Percentiles rank a stretch among this genome's conserved stretches.
phyloP scores from a whole-genome alignment of 108 stramenopile genomes.

The Cyclotella baltica region DNA sequence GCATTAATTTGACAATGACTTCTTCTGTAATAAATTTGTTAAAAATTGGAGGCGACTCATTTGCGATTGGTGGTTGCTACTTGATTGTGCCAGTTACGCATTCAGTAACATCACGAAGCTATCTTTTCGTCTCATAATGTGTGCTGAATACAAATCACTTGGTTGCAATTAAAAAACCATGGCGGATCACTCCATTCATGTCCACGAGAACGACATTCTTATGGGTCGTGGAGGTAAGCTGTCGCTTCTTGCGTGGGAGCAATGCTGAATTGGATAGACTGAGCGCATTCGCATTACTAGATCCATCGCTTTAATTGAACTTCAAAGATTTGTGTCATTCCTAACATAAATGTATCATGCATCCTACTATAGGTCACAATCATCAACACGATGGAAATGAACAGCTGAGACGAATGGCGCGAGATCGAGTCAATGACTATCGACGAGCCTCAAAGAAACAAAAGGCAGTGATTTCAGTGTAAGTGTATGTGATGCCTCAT shows the following conservation, averaged over 20 bases:
- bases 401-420: constrained; percentile 61
- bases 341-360: background rate
- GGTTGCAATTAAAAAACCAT: background rate
- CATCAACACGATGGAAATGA: constrained; percentile 77
- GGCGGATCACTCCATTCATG: constrained; percentile 2
- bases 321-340: too few relatives aligned
- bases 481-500: background rate
- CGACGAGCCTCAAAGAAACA: constrained; percentile 37
- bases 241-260: background rate
- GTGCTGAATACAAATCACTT: background rate
- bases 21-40: too few relatives aligned
- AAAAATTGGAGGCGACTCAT: too few relatives aligned
- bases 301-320: too few relatives aligned
- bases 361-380: constrained; percentile 38
- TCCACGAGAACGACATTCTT: constrained; percentile 64
- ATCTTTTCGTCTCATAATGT: background rate
- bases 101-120: background rate
- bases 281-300: too few relatives aligned
- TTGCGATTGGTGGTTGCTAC: too few relatives aligned
- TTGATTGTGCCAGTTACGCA: too few relatives aligned
- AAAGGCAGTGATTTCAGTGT: constrained; percentile 53
- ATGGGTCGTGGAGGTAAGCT: constrained; percentile 73
- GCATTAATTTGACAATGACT: too few relatives aligned
- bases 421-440: constrained; percentile 38
- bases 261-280: background rate